Evolutionary conservation across 257 asterid species (phyloP), one percentile per base, ranked within the genome.

Genomic region (Forsythia viridissima): DNA sequence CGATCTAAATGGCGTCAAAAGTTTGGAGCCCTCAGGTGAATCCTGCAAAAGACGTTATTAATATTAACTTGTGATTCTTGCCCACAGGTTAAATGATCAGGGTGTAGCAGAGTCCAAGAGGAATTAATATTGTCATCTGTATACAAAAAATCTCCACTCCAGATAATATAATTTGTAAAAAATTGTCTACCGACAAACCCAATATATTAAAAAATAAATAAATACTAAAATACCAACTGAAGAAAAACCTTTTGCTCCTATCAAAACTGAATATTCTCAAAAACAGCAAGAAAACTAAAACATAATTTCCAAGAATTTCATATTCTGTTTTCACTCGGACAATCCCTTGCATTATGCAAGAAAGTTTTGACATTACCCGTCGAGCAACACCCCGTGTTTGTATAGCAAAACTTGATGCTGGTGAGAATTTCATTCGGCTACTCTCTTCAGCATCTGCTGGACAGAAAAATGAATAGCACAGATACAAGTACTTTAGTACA

Each of bases 361-460:
- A 79, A 75, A 73, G 67, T 72, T 81, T 57, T 24, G 82, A 48
- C 71, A 67, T 86, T 94, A 93, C 98, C 90, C 83, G 87, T 80
- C 86, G 87, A 68, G 85, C 76, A 76, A 91, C 90, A 75, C 97
- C 97, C 79, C 88, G 87, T 69, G 93, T 86, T 71, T 89, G 91
- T 88, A 92, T 89, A 72, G 95, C 95, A 40, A 81, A 87, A 80
- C 88, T 84, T 74, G 99, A 85, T 68, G 96, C 90, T 41, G 90
- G 84, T 66, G 90, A 77, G 61, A 91, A 85, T 82, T 88, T 92
- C 84, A 83, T 77, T 78, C 87, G 82, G 37, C 48, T 73, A 74
- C 81, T 87, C 84, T 78, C 88, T 79, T 86, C 89, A 74, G 80
- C 86, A 79, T 88, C 96, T 91, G 82, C 69, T 70, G 59, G 44